A percentile compares a stretch with the other conserved stretches of the same genome.
Conservation (phyloP, 768 basidiomycete species). For the Lentinula edodes region DNA sequence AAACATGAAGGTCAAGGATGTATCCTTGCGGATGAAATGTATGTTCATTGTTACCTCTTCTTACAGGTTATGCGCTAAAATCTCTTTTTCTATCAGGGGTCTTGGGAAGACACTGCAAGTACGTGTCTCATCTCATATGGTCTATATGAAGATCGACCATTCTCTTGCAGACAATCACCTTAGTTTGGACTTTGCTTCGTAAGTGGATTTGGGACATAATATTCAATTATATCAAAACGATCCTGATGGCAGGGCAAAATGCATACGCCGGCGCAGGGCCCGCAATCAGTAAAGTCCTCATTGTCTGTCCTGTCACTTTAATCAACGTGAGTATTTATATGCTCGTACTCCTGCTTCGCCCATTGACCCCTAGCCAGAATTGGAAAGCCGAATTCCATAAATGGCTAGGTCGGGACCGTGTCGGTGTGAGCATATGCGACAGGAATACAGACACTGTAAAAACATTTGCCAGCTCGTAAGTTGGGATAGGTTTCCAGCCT, state of each 20-base stretch:
- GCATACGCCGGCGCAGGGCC: constrained; percentile 57
- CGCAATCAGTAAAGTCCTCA: constrained; percentile 73
- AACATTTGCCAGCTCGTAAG: not conserved
- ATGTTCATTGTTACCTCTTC: constrained; percentile 9
- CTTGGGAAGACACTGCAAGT: constrained; percentile 94
- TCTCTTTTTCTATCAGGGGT: constrained; percentile 47
- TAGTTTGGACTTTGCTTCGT: constrained; percentile 85
- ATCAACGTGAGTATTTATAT: constrained; percentile 51
- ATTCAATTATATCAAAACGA: not conserved
- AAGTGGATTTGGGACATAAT: not conserved
- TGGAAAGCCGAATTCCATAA: constrained; percentile 96
- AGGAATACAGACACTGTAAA: constrained; percentile 28
- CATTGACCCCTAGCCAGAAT: constrained; percentile 45
- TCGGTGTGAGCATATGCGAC: constrained; percentile 40
- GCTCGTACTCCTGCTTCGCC: not conserved
- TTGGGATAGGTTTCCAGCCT: not conserved
- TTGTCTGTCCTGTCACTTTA: constrained; percentile 92
- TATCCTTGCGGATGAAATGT: constrained; percentile 98
- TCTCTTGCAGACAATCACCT: constrained; percentile 68
- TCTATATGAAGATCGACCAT: not conserved
- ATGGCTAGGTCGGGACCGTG: constrained; percentile 65
- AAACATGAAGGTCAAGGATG: constrained; percentile 91
- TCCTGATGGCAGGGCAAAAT: constrained; percentile 61
- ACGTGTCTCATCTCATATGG: not conserved
- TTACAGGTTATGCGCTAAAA: constrained; percentile 7